A percentile compares a stretch with the other conserved stretches of the same genome.
Conservation (phyloP, 208 protist genomes). For the Crithidia sp. region DNA sequence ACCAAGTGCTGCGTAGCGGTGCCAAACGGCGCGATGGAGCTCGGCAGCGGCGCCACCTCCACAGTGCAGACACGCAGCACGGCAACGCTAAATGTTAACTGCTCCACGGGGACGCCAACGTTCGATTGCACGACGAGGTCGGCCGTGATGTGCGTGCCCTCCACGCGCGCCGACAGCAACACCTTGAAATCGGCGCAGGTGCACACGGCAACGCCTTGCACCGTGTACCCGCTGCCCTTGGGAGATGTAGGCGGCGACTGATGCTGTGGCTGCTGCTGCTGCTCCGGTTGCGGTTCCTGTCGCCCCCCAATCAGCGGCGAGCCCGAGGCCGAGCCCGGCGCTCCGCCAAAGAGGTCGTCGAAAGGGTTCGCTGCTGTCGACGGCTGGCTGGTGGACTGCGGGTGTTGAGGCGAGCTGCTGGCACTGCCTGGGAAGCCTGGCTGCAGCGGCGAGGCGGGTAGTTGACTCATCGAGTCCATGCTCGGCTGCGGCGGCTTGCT, state of each 20-base stretch:
- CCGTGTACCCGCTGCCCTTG: not conserved
- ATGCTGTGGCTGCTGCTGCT: not conserved
- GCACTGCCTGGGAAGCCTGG: not conserved
- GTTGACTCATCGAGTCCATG: slow-evolving; percentile 5
- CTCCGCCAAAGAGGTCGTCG: slow-evolving; percentile 36
- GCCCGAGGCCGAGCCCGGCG: not conserved
- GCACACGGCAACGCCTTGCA: slow-evolving; percentile 43
- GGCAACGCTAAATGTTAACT: slow-evolving; percentile 75
- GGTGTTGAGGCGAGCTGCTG: slow-evolving; percentile 2
- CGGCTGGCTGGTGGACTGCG: not conserved
- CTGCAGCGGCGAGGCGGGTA: slow-evolving; percentile 7
- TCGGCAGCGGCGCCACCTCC: slow-evolving; percentile 54
- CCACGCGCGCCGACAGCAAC: slow-evolving; percentile 33
- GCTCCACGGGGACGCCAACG: slow-evolving; percentile 35
- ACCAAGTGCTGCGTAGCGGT: slow-evolving; percentile 49
- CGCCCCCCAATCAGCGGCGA: slow-evolving; percentile 9
- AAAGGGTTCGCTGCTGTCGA: slow-evolving; percentile 15
- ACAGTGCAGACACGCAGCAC: slow-evolving; percentile 67
- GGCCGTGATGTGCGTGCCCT: slow-evolving; percentile 29
- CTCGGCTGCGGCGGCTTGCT: slow-evolving; percentile 23
- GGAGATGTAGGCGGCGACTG: not conserved
- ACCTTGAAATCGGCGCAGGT: slow-evolving; percentile 60
- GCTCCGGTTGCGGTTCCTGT: too few species aligned
- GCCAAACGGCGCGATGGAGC: slow-evolving; percentile 43
- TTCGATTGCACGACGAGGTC: slow-evolving; percentile 55